Evolutionary conservation across 1,284 basidiomycete genomes (phyloP).

Genomic region (Puccinia brachypodii): DNA sequence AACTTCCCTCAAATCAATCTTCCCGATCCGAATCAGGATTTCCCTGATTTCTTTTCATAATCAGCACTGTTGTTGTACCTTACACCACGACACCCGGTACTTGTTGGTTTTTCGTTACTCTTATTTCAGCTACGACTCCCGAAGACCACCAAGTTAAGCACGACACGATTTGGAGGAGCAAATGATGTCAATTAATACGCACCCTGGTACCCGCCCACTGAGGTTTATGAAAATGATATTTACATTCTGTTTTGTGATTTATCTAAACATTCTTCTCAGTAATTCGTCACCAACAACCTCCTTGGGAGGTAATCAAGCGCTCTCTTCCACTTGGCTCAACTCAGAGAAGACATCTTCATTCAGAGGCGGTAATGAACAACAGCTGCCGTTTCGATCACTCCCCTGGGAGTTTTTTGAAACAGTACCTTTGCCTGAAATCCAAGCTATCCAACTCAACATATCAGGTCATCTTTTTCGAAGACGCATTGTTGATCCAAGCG

Average conservation of each 20-base stretch:
- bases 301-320: not conserved
- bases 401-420: too few relatives aligned
- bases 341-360: not conserved
- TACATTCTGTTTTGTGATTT: not conserved
- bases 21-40: too few relatives aligned
- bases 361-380: not conserved
- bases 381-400: not conserved
- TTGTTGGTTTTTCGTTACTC: not conserved
- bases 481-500: not conserved
- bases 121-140: not conserved
- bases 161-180: not conserved
- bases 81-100: too few relatives aligned
- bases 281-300: not conserved
- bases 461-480: not conserved
- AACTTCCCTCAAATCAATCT: too few relatives aligned
- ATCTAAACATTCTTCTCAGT: not conserved
- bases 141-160: not conserved
- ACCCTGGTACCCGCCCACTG: not conserved
- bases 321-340: not conserved
- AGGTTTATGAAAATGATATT: not conserved
- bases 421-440: not conserved
- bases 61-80: not conserved
- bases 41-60: too few relatives aligned
- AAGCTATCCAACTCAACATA: not conserved
- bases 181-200: not conserved